Conservation (phyloP, 2,329 filamentous ascomycete genomes). For the Fusarium pseudocircinatum region DNA sequence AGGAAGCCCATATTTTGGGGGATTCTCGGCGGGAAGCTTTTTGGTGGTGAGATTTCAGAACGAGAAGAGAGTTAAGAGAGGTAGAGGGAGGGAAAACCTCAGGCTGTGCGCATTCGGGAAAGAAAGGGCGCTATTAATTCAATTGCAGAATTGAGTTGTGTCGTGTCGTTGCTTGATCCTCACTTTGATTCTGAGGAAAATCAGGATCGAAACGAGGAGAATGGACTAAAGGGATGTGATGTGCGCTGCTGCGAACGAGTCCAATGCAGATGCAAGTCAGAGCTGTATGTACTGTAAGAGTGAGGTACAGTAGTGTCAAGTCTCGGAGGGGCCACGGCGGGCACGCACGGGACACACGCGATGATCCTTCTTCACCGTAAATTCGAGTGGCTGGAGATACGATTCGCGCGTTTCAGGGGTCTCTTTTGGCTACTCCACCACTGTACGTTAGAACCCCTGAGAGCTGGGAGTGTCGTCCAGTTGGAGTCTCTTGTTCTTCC, state of each 20-base stretch:
- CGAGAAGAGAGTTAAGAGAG: neutral
- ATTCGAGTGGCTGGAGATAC: conserved; percentile 16
- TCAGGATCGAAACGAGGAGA: conserved; percentile 2
- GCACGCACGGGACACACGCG: conserved; percentile 1
- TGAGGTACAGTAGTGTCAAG: conserved; percentile 6
- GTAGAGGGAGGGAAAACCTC: neutral
- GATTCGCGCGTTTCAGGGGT: conserved; percentile 13
- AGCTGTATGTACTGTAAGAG: conserved; percentile 16
- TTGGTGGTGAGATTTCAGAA: neutral
- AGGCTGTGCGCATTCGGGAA: conserved; percentile 17
- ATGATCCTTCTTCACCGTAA: conserved; percentile 13
- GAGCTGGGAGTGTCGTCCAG: neutral
- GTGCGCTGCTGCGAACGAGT: conserved; percentile 18
- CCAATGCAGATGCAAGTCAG: conserved; percentile 38
- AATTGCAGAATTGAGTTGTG: neutral
- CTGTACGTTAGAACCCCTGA: neutral
- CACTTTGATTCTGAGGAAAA: neutral
- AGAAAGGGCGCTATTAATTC: neutral
- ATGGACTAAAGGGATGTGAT: neutral
- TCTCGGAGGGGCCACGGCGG: neutral
- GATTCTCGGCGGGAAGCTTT: neutral
- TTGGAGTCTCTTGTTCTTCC: neutral
- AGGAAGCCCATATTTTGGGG: conserved; percentile 46
- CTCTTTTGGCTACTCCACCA: neutral
- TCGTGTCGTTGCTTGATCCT: neutral